phyloP scores from a whole-genome alignment of 257 asterid genomes.

The Solanum chiquidenum region DNA sequence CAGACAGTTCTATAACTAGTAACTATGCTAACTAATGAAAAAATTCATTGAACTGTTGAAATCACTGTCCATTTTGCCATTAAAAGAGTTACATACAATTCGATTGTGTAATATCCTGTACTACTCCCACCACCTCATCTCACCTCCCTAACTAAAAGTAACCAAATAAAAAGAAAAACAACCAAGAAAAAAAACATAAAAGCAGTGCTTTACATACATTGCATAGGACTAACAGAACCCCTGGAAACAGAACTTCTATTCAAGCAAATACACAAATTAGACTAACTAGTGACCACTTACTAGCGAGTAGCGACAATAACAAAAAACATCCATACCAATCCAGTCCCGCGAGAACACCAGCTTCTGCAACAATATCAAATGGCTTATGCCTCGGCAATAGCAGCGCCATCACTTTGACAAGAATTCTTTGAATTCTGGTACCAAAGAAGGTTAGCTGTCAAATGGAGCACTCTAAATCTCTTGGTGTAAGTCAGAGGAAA shows the following conservation, averaged over 20 bases:
- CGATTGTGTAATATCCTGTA: not conserved
- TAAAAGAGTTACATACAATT: slow-evolving; percentile 1
- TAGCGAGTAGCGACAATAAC: not conserved
- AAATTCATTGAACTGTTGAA: not conserved
- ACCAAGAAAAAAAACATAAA: not conserved
- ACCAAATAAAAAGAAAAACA: not conserved
- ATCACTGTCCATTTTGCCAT: not conserved
- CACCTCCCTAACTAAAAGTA: not conserved
- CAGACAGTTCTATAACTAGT: not conserved
- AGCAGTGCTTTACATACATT: not conserved
- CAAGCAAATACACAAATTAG: not conserved
- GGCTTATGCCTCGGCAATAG: not conserved
- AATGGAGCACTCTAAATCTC: not conserved
- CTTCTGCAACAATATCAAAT: not conserved
- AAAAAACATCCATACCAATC: not conserved
- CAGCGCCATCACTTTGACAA: not conserved
- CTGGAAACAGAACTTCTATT: not conserved
- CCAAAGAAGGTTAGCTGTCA: not conserved
- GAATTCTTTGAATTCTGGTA: not conserved
- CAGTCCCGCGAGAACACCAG: not conserved
- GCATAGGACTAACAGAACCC: not conserved
- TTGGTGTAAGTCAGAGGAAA: not conserved
- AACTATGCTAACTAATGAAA: not conserved
- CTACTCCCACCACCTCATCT: not conserved
- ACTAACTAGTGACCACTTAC: not conserved